Percentiles rank a stretch among this genome's conserved stretches.
Evolutionary conservation across 257 asterid genomes (phyloP).

Genomic region (Oldenlandia corymbosa): DNA sequence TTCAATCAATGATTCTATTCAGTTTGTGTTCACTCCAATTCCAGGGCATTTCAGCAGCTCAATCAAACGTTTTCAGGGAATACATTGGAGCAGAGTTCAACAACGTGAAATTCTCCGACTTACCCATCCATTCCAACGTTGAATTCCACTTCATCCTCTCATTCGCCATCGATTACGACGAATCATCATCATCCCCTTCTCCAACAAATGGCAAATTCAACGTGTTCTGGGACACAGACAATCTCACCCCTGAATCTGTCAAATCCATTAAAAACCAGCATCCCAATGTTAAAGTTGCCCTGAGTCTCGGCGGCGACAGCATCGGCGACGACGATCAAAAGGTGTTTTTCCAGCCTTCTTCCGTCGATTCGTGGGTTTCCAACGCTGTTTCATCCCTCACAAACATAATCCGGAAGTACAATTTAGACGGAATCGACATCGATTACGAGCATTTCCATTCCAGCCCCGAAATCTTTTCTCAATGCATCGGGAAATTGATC

Average conservation of each 20-base stretch:
- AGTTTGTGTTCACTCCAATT: conserved; percentile 2
- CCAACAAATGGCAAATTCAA: conserved; percentile 66
- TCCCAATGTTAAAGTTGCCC: conserved; percentile 48
- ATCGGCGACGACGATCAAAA: conserved; percentile 28
- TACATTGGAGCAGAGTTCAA: conserved; percentile 77
- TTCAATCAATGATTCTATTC: conserved; percentile 17
- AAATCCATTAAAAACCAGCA: conserved; percentile 39
- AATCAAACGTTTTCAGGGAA: conserved; percentile 54
- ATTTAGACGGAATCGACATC: conserved; percentile 63
- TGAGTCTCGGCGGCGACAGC: conserved; percentile 76
- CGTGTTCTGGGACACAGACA: conserved; percentile 64
- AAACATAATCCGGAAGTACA: conserved; percentile 35
- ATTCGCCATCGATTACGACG: conserved; percentile 75
- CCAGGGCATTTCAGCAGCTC: conserved; percentile 25
- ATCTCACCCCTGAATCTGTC: conserved; percentile 50
- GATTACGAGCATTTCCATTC: conserved; percentile 71
- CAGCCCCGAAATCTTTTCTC: conserved; percentile 38
- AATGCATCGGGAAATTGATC: conserved; percentile 48
- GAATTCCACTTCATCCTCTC: conserved; percentile 87
- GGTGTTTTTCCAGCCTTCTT: conserved; percentile 52
- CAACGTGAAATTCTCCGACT: conserved; percentile 49
- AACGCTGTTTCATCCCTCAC: conserved; percentile 69
- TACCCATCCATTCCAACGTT: conserved; percentile 54
- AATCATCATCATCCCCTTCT: conserved; percentile 44
- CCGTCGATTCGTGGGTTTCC: conserved; percentile 57